Base-by-base conservation (phyloP, 805 yeast genomes). In the Yamadazyma laniorum region DNA sequence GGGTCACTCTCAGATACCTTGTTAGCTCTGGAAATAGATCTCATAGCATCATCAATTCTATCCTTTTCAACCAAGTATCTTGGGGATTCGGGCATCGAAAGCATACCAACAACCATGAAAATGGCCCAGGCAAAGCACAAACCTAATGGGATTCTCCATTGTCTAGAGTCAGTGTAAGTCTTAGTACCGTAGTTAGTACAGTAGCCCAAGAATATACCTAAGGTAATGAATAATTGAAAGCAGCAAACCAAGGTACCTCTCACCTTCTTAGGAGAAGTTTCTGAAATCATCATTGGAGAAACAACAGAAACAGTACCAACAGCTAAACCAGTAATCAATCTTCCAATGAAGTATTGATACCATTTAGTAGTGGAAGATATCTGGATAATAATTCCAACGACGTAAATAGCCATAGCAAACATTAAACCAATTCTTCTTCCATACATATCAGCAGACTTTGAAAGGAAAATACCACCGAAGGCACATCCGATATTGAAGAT, bases 181-280 rank as follows among this genome's bases (percentile, higher is more conserved):
- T 76, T 74, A 45, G 86, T 78, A 49, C 82, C 86, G 56, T 68
- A 82, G 37, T 76, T 77, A 27, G 79, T 69, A 61, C 84, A 72
- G 65, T 80, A 79, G 52, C 87, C 88, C 38, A 80, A 56, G 58
- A 82, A 77, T 50, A 82, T 82, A 67, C 88, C 89, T 34, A 76
- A 63, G 32, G 88, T 81, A 47, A 81, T 75, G 74, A 75, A 77
- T 58, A 82, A 68, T 64, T 82, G 88, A 70, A 72, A 82, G 50
- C 79, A 75, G 27, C 82, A 76, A 33, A 82, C 87, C 42, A 82
- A 67, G 25, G 84, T 70, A 59, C 87, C 87, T 75, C 90, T 77
- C 25, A 81, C 63, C 41, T 74, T 77, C 51, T 79, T 80, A 54
- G 90, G 90, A 40, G 88, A 65, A 42, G 81, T 72, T 59, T 82